Conservation (phyloP, 768 basidiomycete genomes). For the Russula sp. region DNA sequence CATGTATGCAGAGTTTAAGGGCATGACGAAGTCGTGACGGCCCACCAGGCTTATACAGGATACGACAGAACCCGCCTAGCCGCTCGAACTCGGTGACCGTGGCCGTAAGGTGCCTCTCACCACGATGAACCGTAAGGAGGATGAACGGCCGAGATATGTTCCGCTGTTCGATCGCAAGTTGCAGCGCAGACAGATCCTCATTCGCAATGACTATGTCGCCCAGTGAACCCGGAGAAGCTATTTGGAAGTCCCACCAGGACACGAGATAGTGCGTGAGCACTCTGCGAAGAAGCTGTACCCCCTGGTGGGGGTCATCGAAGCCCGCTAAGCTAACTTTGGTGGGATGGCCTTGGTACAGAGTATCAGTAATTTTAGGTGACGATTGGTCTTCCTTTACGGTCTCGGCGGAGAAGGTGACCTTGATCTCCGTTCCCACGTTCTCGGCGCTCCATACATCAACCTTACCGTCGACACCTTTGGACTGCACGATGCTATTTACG, state of each 20-base stretch:
- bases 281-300: conserved; percentile 61
- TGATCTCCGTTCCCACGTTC: conserved; percentile 87
- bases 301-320: conserved; percentile 63
- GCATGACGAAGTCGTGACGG: conserved; percentile 68
- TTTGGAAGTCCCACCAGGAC: conserved; percentile 73
- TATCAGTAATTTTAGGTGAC: conserved; percentile 30
- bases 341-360: conserved; percentile 33
- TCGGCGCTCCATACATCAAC: conserved; percentile 94
- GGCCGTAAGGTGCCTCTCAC: conserved; percentile 58
- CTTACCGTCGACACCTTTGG: conserved; percentile 82
- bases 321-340: conserved; percentile 61
- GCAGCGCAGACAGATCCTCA: conserved; percentile 63
- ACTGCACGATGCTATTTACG: conserved; percentile 87
- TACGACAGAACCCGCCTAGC: conserved; percentile 84
- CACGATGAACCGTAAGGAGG: conserved; percentile 68
- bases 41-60: conserved; percentile 86
- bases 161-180: conserved; percentile 53
- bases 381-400: conserved; percentile 43
- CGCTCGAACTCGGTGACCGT: conserved; percentile 69
- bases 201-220: conserved; percentile 81
- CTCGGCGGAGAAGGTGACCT: conserved; percentile 78
- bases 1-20: conserved; percentile 61
- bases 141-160: conserved; percentile 67
- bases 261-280: conserved; percentile 65
- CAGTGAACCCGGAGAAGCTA: conserved; percentile 41